Percentiles rank a stretch among this genome's conserved stretches.
phyloP scores from a whole-genome alignment of 2,329 filamentous ascomycete genomes.

The Fusarium concolor region DNA sequence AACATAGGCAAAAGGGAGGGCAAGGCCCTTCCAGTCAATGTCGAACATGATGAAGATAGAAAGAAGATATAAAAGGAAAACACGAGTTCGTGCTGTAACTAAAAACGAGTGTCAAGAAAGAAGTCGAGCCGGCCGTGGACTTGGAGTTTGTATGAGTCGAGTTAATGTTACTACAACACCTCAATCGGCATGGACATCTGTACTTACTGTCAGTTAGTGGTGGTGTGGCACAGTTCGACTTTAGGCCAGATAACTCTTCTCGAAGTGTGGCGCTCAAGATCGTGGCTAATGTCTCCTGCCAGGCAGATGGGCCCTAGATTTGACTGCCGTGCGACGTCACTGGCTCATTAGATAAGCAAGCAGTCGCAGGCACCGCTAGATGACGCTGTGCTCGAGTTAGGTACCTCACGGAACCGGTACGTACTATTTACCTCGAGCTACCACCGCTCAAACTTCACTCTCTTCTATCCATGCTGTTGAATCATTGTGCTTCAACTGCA shows the following conservation, averaged over 20 bases:
- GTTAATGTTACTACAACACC: neutral
- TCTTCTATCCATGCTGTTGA: constrained; percentile 20
- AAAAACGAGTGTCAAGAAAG: constrained; percentile 31
- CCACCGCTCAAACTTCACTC: constrained; percentile 6
- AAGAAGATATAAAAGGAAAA: constrained; percentile 7
- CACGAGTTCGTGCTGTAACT: constrained; percentile 9
- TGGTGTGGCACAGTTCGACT: constrained; percentile 38
- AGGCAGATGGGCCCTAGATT: constrained; percentile 3
- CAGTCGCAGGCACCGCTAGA: constrained; percentile 45
- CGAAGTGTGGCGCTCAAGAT: constrained; percentile 14
- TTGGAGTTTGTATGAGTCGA: constrained; percentile 7
- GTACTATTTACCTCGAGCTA: constrained; percentile 21
- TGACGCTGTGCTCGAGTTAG: constrained; percentile 42
- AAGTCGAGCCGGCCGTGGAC: constrained; percentile 21
- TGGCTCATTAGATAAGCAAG: constrained; percentile 27
- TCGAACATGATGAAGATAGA: constrained; percentile 58
- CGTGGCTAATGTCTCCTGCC: constrained; percentile 18
- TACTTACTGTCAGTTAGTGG: constrained; percentile 20
- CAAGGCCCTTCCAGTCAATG: constrained; percentile 84
- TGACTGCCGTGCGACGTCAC: constrained; percentile 38
- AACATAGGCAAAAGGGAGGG: constrained; percentile 90
- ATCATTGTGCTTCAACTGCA: constrained; percentile 39
- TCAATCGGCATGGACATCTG: constrained; percentile 33
- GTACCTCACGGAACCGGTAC: constrained; percentile 12
- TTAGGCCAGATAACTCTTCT: constrained; percentile 39